A percentile compares a stretch with the other conserved stretches of the same genome.
Conservation (phyloP, 1,139 yeast species). For the Scheffersomyces illinoinensis region DNA sequence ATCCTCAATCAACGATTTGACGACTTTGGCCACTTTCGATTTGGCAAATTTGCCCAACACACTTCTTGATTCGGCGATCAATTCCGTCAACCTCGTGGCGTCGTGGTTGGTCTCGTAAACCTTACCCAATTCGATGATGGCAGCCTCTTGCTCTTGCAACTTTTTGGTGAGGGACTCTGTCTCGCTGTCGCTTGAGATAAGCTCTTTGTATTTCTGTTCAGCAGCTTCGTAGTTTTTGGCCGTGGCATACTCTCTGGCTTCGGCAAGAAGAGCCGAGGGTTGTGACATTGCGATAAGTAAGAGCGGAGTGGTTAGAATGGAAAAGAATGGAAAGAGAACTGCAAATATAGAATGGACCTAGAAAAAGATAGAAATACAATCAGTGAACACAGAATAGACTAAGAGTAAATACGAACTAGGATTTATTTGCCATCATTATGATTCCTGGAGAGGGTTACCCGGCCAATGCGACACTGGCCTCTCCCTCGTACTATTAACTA, state of each 20-base stretch:
- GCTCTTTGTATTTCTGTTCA: constrained; percentile 52
- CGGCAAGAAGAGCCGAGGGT: constrained; percentile 39
- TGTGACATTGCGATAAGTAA: constrained; percentile 11
- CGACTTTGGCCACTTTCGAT: constrained; percentile 91
- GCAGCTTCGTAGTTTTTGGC: constrained; percentile 54
- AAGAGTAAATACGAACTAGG: not conserved
- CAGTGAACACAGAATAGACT: not conserved
- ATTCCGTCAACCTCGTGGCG: constrained; percentile 52
- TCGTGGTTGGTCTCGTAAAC: constrained; percentile 50
- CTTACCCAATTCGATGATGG: constrained; percentile 64
- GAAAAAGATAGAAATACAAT: not conserved
- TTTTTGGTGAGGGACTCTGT: constrained; percentile 26
- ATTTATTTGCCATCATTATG: constrained; percentile 4
- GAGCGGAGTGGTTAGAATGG: not conserved
- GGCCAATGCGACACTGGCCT: constrained; percentile 2
- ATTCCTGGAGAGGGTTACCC: not conserved
- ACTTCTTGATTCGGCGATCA: constrained; percentile 69
- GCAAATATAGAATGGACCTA: not conserved
- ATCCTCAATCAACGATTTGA: constrained; percentile 72
- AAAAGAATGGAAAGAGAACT: not conserved
- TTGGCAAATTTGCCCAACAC: constrained; percentile 81
- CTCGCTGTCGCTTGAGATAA: constrained; percentile 39
- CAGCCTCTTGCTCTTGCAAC: constrained; percentile 57
- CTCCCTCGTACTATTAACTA: not conserved
- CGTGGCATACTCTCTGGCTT: constrained; percentile 59